phyloP scores from a whole-genome alignment of 345 rosid species.

The Brassica carinata region DNA sequence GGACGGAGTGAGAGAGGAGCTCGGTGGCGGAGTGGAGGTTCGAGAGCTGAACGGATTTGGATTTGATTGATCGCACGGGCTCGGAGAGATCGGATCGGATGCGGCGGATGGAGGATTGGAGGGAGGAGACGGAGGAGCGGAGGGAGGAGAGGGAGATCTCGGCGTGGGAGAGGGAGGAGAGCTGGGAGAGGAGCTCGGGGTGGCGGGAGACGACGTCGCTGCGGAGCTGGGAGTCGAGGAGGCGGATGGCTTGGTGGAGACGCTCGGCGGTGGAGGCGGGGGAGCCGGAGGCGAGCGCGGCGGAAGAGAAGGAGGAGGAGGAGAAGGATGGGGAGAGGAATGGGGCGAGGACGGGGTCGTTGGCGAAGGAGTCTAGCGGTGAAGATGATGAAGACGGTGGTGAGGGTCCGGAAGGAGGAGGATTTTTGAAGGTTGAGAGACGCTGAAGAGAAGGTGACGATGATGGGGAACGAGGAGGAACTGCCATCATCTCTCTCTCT shows the following conservation, averaged over 20 bases:
- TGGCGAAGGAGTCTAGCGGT: slow-evolving; percentile 71
- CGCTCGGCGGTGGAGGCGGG: slow-evolving; percentile 99
- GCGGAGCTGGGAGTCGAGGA: slow-evolving; percentile 92
- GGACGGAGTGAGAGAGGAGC: slow-evolving; percentile 78
- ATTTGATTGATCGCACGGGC: slow-evolving; percentile 63
- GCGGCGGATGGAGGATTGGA: slow-evolving; percentile 80
- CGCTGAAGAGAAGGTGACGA: slow-evolving; percentile 68
- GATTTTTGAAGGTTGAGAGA: slow-evolving; percentile 64
- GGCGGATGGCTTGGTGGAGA: slow-evolving; percentile 92
- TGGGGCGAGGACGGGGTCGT: slow-evolving; percentile 72
- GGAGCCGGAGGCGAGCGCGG: slow-evolving; percentile 96
- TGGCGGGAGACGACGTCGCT: slow-evolving; percentile 89
- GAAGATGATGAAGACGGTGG: slow-evolving; percentile 45
- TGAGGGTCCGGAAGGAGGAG: slow-evolving; percentile 40
- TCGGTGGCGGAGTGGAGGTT: slow-evolving; percentile 75
- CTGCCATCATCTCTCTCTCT: slow-evolving; percentile 54
- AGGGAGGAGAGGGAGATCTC: slow-evolving; percentile 82
- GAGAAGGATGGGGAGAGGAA: slow-evolving; percentile 92
- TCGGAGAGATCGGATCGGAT: slow-evolving; percentile 90
- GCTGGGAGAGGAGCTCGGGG: slow-evolving; percentile 75
- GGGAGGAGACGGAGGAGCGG: slow-evolving; percentile 83
- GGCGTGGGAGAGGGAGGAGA: slow-evolving; percentile 85
- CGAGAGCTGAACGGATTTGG: slow-evolving; percentile 70
- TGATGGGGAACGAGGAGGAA: slow-evolving; percentile 43
- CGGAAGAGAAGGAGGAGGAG: slow-evolving; percentile 84